phyloP scores from a whole-genome alignment of 2,329 filamentous ascomycete genomes.

The Arthroderma sp. region DNA sequence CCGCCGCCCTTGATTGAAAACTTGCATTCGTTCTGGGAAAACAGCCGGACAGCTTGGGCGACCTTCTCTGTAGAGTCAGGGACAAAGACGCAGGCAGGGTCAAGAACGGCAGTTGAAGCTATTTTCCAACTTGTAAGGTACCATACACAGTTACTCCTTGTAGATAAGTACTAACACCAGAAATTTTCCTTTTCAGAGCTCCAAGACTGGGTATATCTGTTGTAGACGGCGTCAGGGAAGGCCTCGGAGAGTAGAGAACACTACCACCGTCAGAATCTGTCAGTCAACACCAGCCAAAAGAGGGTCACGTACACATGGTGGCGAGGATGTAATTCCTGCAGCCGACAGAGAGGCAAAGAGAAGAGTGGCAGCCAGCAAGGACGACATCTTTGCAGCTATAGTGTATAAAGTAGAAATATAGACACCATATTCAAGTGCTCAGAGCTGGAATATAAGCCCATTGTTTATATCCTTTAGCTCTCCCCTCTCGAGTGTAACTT shows the following conservation, averaged over 20 bases:
- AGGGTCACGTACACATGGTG: not conserved
- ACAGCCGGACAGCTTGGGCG: slow-evolving; percentile 23
- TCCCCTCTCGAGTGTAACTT: not conserved
- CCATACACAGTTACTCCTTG: not conserved
- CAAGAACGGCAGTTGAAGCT: slow-evolving; percentile 11
- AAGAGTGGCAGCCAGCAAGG: not conserved
- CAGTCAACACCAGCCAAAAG: not conserved
- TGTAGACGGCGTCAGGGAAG: slow-evolving; percentile 2
- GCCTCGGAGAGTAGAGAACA: slow-evolving; percentile 1
- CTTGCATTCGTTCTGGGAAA: slow-evolving; percentile 25
- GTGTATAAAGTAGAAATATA: not conserved
- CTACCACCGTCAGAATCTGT: not conserved
- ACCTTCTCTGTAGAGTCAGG: slow-evolving; percentile 22
- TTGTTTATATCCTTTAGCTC: not conserved
- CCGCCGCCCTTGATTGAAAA: slow-evolving; percentile 46
- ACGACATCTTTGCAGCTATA: not conserved
- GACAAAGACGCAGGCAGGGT: slow-evolving; percentile 27
- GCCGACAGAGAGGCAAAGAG: not conserved
- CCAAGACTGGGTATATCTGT: not conserved
- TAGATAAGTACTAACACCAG: slow-evolving; percentile 5
- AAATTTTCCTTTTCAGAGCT: slow-evolving; percentile 1
- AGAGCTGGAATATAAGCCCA: not conserved
- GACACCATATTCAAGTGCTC: not conserved
- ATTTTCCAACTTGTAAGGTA: not conserved
- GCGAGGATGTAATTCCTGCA: not conserved